Evolutionary conservation across 2,329 filamentous ascomycete species (phyloP).

Genomic region (Fusarium pseudocircinatum): DNA sequence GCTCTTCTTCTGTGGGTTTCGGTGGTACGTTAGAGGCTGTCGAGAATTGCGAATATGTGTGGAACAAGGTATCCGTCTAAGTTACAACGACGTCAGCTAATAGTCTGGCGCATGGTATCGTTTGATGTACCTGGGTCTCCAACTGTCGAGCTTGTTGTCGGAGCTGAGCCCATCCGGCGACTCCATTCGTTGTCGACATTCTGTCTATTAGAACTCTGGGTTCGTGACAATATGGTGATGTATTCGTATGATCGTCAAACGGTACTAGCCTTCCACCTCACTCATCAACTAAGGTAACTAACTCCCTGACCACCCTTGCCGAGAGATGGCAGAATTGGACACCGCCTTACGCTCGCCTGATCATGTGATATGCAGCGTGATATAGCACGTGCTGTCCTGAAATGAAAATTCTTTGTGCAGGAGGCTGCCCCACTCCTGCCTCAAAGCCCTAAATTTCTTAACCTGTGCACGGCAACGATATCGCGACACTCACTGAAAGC

Average conservation of each 20-base stretch:
- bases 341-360: conserved; percentile 34
- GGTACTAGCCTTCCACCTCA: conserved; percentile 20
- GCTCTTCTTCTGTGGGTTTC: conserved; percentile 87
- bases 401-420: conserved; percentile 43
- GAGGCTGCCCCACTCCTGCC: conserved; percentile 35
- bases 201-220: conserved; percentile 22
- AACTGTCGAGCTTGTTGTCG: conserved; percentile 89
- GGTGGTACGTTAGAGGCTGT: conserved; percentile 80
- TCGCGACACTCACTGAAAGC: conserved; percentile 49
- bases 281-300: conserved; percentile 13
- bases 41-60: conserved; percentile 91
- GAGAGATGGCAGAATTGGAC: conserved; percentile 38
- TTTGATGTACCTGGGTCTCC: conserved; percentile 80
- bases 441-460: conserved; percentile 51
- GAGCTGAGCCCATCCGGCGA: conserved; percentile 87
- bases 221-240: conserved; percentile 22
- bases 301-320: conserved; percentile 42
- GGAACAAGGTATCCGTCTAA: conserved; percentile 85
- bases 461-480: conserved; percentile 51
- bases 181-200: conserved; percentile 64
- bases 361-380: conserved; percentile 40
- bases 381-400: conserved; percentile 38
- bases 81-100: conserved; percentile 34
- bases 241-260: conserved; percentile 16
- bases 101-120: conserved; percentile 26